These are phyloP conservation scores for Phylloboletellus chloephorus DNA, from an alignment of 1,284 basidiomycete species.

Conservation along the genomic window DNA sequence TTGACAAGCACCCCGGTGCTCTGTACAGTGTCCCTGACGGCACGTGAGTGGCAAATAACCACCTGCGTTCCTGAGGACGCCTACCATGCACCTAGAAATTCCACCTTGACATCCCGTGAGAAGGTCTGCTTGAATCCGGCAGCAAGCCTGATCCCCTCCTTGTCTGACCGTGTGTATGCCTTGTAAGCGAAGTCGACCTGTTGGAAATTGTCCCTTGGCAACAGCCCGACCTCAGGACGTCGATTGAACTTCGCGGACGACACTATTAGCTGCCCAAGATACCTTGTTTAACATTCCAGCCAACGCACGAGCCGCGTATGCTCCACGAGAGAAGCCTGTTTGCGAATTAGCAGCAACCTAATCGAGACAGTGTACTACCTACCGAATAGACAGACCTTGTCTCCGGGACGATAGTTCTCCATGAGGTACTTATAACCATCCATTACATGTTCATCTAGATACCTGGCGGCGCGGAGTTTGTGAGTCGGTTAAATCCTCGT, in stretches of 20 bases:
- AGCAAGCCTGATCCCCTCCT: conserved; percentile 40
- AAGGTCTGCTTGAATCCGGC: conserved; percentile 64
- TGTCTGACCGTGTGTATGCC: conserved; percentile 49
- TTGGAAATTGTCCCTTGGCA: conserved; percentile 52
- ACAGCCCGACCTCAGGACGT: conserved; percentile 43
- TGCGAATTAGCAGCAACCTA: conserved; percentile 2
- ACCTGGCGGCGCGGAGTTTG: conserved; percentile 36
- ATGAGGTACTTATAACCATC: conserved; percentile 63
- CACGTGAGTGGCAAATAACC: conserved; percentile 7
- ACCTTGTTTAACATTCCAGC: conserved; percentile 59
- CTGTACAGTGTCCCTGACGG: conserved; percentile 58
- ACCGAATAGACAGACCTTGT: conserved; percentile 63
- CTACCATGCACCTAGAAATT: conserved; percentile 65
- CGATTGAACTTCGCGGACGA: not conserved
- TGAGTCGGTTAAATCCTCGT: not conserved
- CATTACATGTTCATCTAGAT: conserved; percentile 58
- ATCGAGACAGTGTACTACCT: conserved; percentile 10
- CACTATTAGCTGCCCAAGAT: not conserved
- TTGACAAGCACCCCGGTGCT: conserved; percentile 56
- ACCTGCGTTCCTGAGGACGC: conserved; percentile 15
- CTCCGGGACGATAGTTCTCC: conserved; percentile 55
- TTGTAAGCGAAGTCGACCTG: conserved; percentile 65
- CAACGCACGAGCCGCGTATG: conserved; percentile 71
- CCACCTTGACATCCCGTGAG: conserved; percentile 51
- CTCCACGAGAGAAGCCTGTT: conserved; percentile 67